phyloP scores from a whole-genome alignment of 192 early-diverging fungal species.

The Chytriomyces hyalinus region DNA sequence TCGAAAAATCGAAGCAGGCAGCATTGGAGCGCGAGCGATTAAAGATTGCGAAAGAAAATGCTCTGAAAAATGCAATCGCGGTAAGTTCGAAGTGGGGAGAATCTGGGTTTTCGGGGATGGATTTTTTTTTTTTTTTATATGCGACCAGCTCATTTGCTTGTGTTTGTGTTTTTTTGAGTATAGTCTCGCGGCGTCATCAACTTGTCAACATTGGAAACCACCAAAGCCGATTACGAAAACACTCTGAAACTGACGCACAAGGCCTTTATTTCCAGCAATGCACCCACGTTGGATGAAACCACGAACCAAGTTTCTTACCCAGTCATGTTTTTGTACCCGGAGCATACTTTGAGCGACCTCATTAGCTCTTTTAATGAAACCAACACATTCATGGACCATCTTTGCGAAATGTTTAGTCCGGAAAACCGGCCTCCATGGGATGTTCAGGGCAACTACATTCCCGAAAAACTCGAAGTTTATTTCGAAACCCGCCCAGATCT shows the following conservation, averaged over 20 bases:
- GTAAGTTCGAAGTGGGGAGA: conserved; percentile 31
- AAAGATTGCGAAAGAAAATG: conserved; percentile 49
- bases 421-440: conserved; percentile 85
- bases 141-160: background rate
- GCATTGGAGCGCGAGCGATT: conserved; percentile 56
- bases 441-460: conserved; percentile 62
- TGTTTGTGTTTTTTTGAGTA: background rate
- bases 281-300: conserved; percentile 50
- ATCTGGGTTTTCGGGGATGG: background rate
- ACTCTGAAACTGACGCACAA: background rate
- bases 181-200: conserved; percentile 5
- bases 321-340: conserved; percentile 93
- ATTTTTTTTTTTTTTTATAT: background rate
- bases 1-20: conserved; percentile 51
- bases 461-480: conserved; percentile 77
- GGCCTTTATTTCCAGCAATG: conserved; percentile 5
- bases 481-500: conserved; percentile 67
- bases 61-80: conserved; percentile 55
- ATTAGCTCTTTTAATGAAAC: conserved; percentile 86
- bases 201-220: conserved; percentile 1
- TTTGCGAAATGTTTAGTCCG: conserved; percentile 76
- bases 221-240: conserved; percentile 13
- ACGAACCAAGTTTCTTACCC: conserved; percentile 77
- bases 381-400: conserved; percentile 80
- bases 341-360: conserved; percentile 87